phyloP scores from a whole-genome alignment of 768 basidiomycete genomes.

The Calocybe cyanea region DNA sequence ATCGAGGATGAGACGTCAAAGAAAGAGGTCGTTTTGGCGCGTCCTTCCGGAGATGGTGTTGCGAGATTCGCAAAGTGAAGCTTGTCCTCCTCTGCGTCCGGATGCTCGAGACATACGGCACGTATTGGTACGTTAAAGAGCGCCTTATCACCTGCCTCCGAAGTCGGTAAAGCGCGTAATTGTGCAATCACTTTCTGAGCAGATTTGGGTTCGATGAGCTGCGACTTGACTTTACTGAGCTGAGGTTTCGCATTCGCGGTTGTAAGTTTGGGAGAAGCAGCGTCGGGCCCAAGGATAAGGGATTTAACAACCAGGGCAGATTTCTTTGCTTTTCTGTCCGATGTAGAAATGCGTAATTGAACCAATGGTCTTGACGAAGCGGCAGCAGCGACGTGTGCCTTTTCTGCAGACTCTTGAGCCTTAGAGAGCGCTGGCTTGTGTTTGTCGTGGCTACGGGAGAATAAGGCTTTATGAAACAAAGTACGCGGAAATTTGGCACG shows the following conservation, averaged over 20 bases:
- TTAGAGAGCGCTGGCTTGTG: conserved; percentile 32
- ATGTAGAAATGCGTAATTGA: conserved; percentile 28
- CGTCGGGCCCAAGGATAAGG: conserved; percentile 59
- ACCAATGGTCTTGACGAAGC: conserved; percentile 31
- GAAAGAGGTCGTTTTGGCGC: conserved; percentile 13
- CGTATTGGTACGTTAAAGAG: conserved; percentile 51
- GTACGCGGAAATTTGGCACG: conserved; percentile 27
- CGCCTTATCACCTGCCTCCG: conserved; percentile 23
- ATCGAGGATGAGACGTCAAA: conserved; percentile 47
- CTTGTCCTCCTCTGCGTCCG: conserved; percentile 60
- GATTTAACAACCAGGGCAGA: conserved; percentile 62
- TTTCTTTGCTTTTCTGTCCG: conserved; percentile 60
- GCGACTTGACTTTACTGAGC: conserved; percentile 61
- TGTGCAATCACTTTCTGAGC: conserved; percentile 74
- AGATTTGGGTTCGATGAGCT: conserved; percentile 60
- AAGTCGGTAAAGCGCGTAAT: conserved; percentile 56
- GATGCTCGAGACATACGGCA: conserved; percentile 66
- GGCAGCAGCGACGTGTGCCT: conserved; percentile 32
- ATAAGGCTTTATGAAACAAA: conserved; percentile 44
- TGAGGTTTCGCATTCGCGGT: conserved; percentile 44
- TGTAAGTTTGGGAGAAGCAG: conserved; percentile 34
- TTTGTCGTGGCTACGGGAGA: conserved; percentile 27
- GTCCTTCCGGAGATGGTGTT: conserved; percentile 9
- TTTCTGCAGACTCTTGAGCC: conserved; percentile 32
- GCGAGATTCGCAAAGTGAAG: conserved; percentile 53